phyloP scores from a whole-genome alignment of 306 rosid genomes.

The Trifolium repens region DNA sequence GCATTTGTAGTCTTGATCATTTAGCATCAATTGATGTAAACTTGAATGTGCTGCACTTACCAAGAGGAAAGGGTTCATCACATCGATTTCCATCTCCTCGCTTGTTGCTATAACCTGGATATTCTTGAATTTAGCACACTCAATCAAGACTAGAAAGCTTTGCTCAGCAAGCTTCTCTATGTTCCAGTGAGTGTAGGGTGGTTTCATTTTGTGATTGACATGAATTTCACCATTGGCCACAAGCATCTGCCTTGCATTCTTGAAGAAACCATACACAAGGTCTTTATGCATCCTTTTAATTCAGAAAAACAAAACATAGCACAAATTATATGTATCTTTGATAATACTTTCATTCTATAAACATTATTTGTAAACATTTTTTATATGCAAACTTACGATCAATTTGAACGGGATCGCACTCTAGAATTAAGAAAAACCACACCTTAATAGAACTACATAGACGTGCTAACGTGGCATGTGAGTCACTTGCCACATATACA shows the following conservation, averaged over 20 bases:
- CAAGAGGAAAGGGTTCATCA: slow-evolving; percentile 57
- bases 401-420: no score
- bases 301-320: neutral
- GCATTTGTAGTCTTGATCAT: slow-evolving; percentile 17
- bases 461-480: no score
- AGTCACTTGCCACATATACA: no score
- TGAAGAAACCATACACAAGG: slow-evolving; percentile 56
- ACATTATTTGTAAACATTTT: no score
- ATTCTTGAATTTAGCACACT: slow-evolving; percentile 50
- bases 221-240: slow-evolving; percentile 59
- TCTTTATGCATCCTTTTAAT: slow-evolving; percentile 55
- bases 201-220: slow-evolving; percentile 56
- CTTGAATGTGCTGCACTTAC: slow-evolving; percentile 59
- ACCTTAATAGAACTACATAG: no score
- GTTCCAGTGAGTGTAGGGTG: slow-evolving; percentile 53
- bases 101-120: slow-evolving; percentile 56
- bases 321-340: neutral
- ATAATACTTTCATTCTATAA: no score
- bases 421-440: no score
- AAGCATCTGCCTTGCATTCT: slow-evolving; percentile 56
- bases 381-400: no score
- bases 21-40: slow-evolving; percentile 40
- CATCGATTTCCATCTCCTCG: slow-evolving; percentile 55
- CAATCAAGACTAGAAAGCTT: slow-evolving; percentile 38
- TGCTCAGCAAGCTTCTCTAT: slow-evolving; percentile 41